A percentile compares a stretch with the other conserved stretches of the same genome.
Conservation (phyloP, 2,329 filamentous ascomycete species). For the Fonsecaea pedrosoi region DNA sequence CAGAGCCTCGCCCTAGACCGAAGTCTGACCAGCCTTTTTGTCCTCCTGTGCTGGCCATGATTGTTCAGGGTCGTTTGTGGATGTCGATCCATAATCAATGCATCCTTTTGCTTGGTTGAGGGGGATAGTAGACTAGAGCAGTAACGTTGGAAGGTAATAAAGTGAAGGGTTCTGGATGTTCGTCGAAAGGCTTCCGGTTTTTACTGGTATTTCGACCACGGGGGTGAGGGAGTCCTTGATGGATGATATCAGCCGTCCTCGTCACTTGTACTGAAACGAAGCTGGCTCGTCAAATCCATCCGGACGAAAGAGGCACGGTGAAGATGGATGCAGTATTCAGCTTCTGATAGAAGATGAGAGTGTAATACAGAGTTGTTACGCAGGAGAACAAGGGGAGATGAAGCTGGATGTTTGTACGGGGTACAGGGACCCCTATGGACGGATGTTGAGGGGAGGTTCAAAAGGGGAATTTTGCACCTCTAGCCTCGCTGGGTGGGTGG, state of each 20-base stretch:
- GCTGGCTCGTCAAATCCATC: background rate
- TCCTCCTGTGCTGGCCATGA: constrained; percentile 33
- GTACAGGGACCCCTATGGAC: background rate
- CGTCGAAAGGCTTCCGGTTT: background rate
- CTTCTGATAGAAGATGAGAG: background rate
- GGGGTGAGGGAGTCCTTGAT: background rate
- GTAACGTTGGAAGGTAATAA: background rate
- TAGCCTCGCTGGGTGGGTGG: background rate
- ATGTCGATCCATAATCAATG: constrained; percentile 29
- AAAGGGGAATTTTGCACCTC: background rate
- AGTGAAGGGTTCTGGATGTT: background rate
- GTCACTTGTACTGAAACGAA: background rate
- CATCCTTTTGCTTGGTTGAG: background rate
- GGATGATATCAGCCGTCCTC: background rate
- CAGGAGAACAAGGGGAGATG: background rate
- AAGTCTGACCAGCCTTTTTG: constrained; percentile 33
- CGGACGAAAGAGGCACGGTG: background rate
- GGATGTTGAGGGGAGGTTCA: background rate
- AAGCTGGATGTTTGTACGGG: background rate
- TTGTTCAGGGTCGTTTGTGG: background rate
- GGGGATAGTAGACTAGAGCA: background rate
- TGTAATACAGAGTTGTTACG: background rate
- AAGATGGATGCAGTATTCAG: background rate
- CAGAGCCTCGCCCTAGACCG: constrained; percentile 30
- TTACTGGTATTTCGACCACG: background rate